These are phyloP conservation scores for Gynandropsis gynandra DNA, from an alignment of 345 rosid genomes.

Conservation along the genomic window DNA sequence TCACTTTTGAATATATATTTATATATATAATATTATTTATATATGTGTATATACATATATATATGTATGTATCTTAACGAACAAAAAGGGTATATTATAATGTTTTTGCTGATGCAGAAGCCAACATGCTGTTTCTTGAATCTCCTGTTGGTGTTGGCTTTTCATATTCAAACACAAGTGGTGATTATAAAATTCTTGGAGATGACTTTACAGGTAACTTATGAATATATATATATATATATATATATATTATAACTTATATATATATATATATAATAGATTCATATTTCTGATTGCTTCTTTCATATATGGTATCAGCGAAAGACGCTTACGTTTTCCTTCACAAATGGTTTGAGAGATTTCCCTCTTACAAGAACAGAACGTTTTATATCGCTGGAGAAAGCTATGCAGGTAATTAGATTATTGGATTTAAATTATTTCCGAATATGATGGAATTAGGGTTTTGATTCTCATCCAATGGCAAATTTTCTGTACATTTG, in stretches of 20 bases:
- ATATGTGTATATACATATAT: not conserved
- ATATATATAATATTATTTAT: not conserved
- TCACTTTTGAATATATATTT: not conserved
- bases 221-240: not conserved
- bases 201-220: conserved; percentile 70
- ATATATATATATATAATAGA: conserved; percentile 5
- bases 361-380: conserved; percentile 51
- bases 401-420: conserved; percentile 73
- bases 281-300: not conserved
- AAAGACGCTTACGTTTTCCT: conserved; percentile 71
- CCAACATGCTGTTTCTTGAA: conserved; percentile 84
- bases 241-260: too few species aligned
- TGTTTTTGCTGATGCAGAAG: conserved; percentile 47
- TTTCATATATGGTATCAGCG: conserved; percentile 38
- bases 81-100: conserved; percentile 9
- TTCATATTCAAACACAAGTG: conserved; percentile 73
- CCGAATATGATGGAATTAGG: too few species aligned
- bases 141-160: conserved; percentile 95
- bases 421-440: not conserved
- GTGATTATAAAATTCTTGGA: conserved; percentile 50
- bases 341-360: conserved; percentile 63
- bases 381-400: conserved; percentile 83
- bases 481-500: conserved; percentile 4
- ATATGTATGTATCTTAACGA: not conserved
- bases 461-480: not conserved